Evolutionary conservation across 2,329 filamentous ascomycete species (phyloP), one percentile per base, ranked within the genome.

Genomic region (Aspergillus pseudoviridinutans): DNA sequence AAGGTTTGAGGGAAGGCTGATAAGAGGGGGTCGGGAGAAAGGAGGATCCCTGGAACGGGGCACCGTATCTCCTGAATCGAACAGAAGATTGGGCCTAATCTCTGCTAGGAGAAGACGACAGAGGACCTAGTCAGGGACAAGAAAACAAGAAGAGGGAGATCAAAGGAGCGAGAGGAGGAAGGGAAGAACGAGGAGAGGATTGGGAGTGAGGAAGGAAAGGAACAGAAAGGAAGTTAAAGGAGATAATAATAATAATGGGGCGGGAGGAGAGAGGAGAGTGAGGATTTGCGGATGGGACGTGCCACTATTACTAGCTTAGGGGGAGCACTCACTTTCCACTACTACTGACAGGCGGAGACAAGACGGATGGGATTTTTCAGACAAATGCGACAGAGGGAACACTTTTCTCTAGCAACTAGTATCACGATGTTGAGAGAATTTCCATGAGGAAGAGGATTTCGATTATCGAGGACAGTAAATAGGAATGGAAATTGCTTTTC

Each of bases 221-320:
- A 65, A 67, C 73, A 74, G 70, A 69, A 65, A 72, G 69, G 64
- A 60, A 64, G 64, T 35, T 35, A 63, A 60, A 56, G 59, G 61
- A 64, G 54, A 56, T 62, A 58, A 61, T 49, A 55, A 54, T 57
- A 63, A 65, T 64, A 64, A 60, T 65, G 54, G 60, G 59, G 59
- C 56, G 65, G 57, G 65, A 61, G 59, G 58, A 63, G 58, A 57
- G 63, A 67, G 53, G 59, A 59, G 59, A 62, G 64, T 65, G 66
- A 60, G 68, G 66, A 67, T 47, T 47, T 47, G 66, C 66, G 70
- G 68, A 68, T 66, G 63, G 67, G 32, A 38, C 32, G 32, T 38
- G 32, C 32, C 32, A 38, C 32, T 38, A 38, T 38, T 38, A 38
- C 32, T 38, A 47, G 22, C 44, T 47, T 47, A 47, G 24, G 44